A percentile compares a stretch with the other conserved stretches of the same genome.
phyloP scores from a whole-genome alignment of 495 filamentous ascomycete species.

The Endocarpon pusillum region DNA sequence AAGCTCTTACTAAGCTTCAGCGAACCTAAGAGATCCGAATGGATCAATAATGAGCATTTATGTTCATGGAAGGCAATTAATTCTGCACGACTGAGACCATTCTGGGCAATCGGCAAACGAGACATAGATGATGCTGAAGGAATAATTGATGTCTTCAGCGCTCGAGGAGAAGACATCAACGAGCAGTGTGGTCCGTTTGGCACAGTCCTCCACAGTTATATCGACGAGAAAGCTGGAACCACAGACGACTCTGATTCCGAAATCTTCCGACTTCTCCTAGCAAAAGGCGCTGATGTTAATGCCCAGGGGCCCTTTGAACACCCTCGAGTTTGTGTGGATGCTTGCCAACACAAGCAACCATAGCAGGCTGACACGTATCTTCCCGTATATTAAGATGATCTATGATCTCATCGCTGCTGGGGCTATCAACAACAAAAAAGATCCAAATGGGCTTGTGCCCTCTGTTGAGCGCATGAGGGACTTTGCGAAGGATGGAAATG shows the following conservation, averaged over 20 bases:
- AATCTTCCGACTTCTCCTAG: constrained; percentile 1
- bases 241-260: no score
- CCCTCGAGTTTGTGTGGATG: no score
- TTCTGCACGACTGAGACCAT: not conserved
- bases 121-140: not conserved
- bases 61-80: no score
- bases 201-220: not conserved
- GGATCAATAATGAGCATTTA: not conserved
- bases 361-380: no score
- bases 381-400: no score
- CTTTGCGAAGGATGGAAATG: no score
- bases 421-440: not conserved
- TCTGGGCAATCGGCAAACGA: not conserved
- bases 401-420: not conserved
- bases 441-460: not conserved
- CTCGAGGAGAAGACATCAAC: constrained; percentile 3
- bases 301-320: no score
- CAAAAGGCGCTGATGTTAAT: constrained; percentile 2
- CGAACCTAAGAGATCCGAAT: not conserved
- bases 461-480: not conserved
- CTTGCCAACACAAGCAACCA: no score
- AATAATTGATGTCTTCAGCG: constrained; percentile 1
- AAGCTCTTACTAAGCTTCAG: not conserved
- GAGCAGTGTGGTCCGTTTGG: constrained; percentile 1
- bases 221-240: not conserved